Percentiles rank a stretch among this genome's conserved stretches.
These are phyloP conservation scores for Chamaecrista fasciculata DNA, from an alignment of 306 rosid genomes.

Conservation along the genomic window DNA sequence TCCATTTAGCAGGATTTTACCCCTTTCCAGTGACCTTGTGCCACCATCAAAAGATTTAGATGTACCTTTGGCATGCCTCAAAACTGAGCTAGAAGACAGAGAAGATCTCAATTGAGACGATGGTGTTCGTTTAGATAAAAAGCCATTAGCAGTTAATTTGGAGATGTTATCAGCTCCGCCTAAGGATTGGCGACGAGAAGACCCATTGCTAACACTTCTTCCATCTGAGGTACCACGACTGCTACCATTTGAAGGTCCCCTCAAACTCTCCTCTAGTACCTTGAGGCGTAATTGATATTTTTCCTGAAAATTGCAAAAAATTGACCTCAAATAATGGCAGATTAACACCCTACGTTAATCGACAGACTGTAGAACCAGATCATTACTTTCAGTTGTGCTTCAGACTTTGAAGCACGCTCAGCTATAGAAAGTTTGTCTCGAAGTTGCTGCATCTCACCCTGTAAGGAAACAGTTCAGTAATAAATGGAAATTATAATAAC, in stretches of 20 bases:
- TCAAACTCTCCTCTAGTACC: constrained; percentile 92
- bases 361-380: constrained; percentile 41
- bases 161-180: constrained; percentile 93
- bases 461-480: constrained; percentile 29
- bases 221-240: constrained; percentile 77
- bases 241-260: constrained; percentile 68
- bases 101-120: constrained; percentile 73
- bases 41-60: constrained; percentile 99
- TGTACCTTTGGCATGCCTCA: constrained; percentile 96
- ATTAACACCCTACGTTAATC: constrained; percentile 36
- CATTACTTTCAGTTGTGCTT: constrained; percentile 95
- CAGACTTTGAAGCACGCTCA: constrained; percentile 86
- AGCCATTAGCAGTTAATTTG: constrained; percentile 77
- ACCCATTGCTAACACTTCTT: constrained; percentile 76
- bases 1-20: constrained; percentile 78
- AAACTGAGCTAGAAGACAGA: constrained; percentile 71
- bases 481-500: constrained; percentile 19
- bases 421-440: constrained; percentile 85
- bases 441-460: constrained; percentile 99
- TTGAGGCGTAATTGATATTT: constrained; percentile 86
- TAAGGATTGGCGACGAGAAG: constrained; percentile 94
- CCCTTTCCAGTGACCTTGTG: constrained; percentile 86
- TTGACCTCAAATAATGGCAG: constrained; percentile 40
- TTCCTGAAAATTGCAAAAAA: constrained; percentile 56
- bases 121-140: constrained; percentile 75